These are phyloP conservation scores for Cyanophora paradoxa DNA, from an alignment of 78 protist species.

Conservation along the genomic window DNA sequence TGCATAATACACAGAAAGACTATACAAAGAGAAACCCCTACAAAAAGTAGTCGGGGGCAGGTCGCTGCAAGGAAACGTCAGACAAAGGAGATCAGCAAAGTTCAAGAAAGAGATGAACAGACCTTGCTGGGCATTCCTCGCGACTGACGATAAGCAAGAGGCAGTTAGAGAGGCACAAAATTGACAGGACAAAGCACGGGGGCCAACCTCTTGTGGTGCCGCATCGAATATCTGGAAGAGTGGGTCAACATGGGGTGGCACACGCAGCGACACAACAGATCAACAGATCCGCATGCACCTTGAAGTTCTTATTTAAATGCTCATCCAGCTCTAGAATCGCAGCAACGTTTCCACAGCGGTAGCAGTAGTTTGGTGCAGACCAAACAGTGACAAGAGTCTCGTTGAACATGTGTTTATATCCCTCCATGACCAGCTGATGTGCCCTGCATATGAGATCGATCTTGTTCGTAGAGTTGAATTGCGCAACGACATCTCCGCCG, in stretches of 20 bases:
- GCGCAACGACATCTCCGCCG: slow-evolving; percentile 89
- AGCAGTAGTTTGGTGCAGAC: slow-evolving; percentile 99
- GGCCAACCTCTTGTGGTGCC: slow-evolving; percentile 70
- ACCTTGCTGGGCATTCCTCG: too few species aligned
- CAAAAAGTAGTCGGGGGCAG: slow-evolving; percentile 89
- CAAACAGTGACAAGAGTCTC: slow-evolving; percentile 95
- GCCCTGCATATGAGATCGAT: slow-evolving; percentile 92
- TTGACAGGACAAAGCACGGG: neutral
- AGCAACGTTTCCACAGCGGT: slow-evolving; percentile 96
- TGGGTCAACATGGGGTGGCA: too few species aligned
- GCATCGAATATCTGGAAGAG: slow-evolving; percentile 90
- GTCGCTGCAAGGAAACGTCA: slow-evolving; percentile 79
- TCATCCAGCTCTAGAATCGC: slow-evolving; percentile 91
- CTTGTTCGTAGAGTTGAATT: slow-evolving; percentile 79
- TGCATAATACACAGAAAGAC: too few species aligned
- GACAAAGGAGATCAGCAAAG: slow-evolving; percentile 36
- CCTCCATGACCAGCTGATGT: slow-evolving; percentile 99
- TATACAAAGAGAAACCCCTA: too few species aligned
- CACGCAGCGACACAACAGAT: too few species aligned
- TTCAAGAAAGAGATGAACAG: neutral
- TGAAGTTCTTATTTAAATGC: slow-evolving; percentile 61
- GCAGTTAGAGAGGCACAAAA: neutral
- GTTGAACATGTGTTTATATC: slow-evolving; percentile 93
- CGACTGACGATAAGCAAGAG: neutral
- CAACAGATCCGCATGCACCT: too few species aligned